Evolutionary conservation across 192 early-diverging fungal species (phyloP).

Genomic region (Rhizoclosmatium sp.): DNA sequence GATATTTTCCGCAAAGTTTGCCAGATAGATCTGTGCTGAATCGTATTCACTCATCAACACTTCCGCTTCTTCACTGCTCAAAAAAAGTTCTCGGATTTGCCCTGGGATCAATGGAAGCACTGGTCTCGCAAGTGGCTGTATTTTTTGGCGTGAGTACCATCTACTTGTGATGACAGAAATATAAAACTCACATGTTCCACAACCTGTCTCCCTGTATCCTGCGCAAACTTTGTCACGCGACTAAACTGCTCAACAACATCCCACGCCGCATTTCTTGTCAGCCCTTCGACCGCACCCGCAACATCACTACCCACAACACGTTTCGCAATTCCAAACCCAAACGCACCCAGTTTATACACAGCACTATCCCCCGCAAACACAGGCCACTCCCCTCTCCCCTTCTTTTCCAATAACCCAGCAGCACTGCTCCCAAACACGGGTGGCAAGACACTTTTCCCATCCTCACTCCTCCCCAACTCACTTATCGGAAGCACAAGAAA

Average conservation of each 20-base stretch:
- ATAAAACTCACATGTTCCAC: too few species aligned
- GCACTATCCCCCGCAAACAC: background rate
- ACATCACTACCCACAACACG: conserved; percentile 46
- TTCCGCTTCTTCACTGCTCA: conserved; percentile 56
- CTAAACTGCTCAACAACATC: conserved; percentile 57
- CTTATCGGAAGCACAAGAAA: conserved; percentile 1
- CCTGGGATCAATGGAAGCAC: conserved; percentile 56
- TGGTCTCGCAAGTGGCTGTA: conserved; percentile 59
- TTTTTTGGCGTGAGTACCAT: background rate
- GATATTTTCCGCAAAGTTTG: conserved; percentile 42
- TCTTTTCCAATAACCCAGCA: too few species aligned
- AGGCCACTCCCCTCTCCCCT: conserved; percentile 1
- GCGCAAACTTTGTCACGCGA: conserved; percentile 55
- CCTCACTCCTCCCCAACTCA: conserved; percentile 9
- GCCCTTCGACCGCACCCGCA: conserved; percentile 51
- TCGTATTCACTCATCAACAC: conserved; percentile 57
- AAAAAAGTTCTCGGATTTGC: conserved; percentile 47
- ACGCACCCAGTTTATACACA: conserved; percentile 51
- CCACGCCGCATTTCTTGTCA: conserved; percentile 46
- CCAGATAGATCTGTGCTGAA: conserved; percentile 51
- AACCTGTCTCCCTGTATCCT: conserved; percentile 49
- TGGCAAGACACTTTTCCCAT: background rate
- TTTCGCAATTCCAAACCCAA: conserved; percentile 48
- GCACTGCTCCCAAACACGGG: background rate
- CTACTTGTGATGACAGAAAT: background rate